Conservation (phyloP, 176 grass and related monocot genomes). For the Cenchrus americanus region DNA sequence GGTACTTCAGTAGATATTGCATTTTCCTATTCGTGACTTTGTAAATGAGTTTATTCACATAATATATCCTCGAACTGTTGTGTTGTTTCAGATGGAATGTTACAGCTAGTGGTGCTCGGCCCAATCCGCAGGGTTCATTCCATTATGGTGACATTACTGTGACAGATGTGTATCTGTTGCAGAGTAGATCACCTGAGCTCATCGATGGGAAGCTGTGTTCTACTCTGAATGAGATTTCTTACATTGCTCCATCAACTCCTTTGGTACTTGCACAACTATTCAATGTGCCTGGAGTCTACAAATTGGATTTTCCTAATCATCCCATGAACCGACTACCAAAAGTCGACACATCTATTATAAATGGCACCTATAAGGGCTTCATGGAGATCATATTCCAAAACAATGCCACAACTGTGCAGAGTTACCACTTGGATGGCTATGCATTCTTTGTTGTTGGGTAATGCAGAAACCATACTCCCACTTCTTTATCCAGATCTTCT, state of each 20-base stretch:
- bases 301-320: conserved; percentile 86
- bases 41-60: conserved; percentile 3
- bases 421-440: conserved; percentile 96
- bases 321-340: conserved; percentile 79
- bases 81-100: conserved; percentile 85
- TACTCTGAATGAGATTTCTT: conserved; percentile 92
- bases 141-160: conserved; percentile 91
- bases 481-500: conserved; percentile 7
- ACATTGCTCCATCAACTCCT: conserved; percentile 72
- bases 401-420: conserved; percentile 73
- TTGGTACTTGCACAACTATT: conserved; percentile 84
- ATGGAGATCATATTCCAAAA: conserved; percentile 99
- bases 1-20: conserved; percentile 40
- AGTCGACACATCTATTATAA: conserved; percentile 85
- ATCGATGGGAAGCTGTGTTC: conserved; percentile 70
- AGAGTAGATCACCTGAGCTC: conserved; percentile 71
- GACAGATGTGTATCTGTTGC: conserved; percentile 79
- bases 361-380: conserved; percentile 94
- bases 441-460: conserved; percentile 98
- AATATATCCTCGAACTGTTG: conserved; percentile 4
- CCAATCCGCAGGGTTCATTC: conserved; percentile 97
- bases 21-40: neutral
- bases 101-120: conserved; percentile 78
- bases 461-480: neutral
- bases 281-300: conserved; percentile 80